A percentile compares a stretch with the other conserved stretches of the same genome.
Evolutionary conservation across 78 protist species (phyloP).

Genomic region (Cavenderia fasciculata): DNA sequence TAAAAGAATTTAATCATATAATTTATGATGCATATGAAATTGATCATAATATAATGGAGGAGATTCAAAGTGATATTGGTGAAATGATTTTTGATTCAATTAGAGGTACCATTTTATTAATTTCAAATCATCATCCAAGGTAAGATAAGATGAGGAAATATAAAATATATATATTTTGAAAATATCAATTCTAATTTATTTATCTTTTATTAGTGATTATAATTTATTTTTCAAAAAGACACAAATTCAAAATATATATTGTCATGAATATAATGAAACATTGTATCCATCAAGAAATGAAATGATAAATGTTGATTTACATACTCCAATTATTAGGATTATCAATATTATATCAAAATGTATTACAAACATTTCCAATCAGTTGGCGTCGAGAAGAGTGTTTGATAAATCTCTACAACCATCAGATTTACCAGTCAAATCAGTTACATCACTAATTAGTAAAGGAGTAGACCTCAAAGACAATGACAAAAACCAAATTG

Average conservation of each 20-base stretch:
- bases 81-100: too few species aligned
- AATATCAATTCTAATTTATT: background rate
- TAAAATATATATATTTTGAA: background rate
- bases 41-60: background rate
- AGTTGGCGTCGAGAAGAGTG: too few species aligned
- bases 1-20: background rate
- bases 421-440: too few species aligned
- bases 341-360: too few species aligned
- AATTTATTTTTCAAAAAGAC: background rate
- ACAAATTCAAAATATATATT: background rate
- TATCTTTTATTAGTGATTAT: background rate
- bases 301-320: too few species aligned
- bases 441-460: too few species aligned
- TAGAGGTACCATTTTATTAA: background rate
- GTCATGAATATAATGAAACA: background rate
- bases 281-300: too few species aligned
- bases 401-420: too few species aligned
- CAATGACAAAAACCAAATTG: too few species aligned
- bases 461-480: too few species aligned
- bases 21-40: background rate
- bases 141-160: background rate
- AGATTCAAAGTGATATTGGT: background rate
- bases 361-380: too few species aligned
- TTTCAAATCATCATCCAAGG: slow-evolving; percentile 4
- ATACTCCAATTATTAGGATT: too few species aligned